Conservation (phyloP, 768 basidiomycete species). For the Hygrocybe punicea region DNA sequence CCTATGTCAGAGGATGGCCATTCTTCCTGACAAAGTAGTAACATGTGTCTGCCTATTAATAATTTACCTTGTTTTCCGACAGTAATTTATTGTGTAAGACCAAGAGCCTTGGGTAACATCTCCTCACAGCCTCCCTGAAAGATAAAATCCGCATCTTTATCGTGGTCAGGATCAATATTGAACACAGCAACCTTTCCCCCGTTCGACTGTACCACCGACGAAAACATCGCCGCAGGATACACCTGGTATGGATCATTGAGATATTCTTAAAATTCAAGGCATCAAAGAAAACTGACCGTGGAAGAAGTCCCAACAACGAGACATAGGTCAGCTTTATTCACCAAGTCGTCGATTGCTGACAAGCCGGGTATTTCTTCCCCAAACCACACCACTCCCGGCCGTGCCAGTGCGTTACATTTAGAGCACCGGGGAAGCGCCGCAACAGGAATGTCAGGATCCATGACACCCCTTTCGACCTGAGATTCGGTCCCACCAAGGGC, state of each 20-base stretch:
- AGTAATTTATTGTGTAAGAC: constrained; percentile 13
- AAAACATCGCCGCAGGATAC: constrained; percentile 42
- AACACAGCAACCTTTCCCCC: constrained; percentile 44
- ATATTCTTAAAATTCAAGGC: neutral
- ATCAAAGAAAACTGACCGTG: constrained; percentile 31
- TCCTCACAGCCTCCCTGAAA: constrained; percentile 51
- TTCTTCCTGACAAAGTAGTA: no score
- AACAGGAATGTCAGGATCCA: constrained; percentile 39
- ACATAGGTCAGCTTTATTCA: constrained; percentile 47
- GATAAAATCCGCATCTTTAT: constrained; percentile 46
- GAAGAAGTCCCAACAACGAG: constrained; percentile 57
- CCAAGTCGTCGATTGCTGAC: constrained; percentile 39
- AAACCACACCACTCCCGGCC: constrained; percentile 62
- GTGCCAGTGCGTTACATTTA: constrained; percentile 41
- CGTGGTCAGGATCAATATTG: constrained; percentile 37
- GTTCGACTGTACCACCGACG: constrained; percentile 28
- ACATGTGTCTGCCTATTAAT: no score
- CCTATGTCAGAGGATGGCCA: no score
- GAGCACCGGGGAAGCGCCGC: constrained; percentile 44
- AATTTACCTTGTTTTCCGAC: neutral
- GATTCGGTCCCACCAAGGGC: constrained; percentile 45
- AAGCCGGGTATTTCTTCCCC: constrained; percentile 44
- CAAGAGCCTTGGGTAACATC: constrained; percentile 42
- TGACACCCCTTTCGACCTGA: constrained; percentile 30
- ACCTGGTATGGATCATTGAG: constrained; percentile 29